A percentile compares a stretch with the other conserved stretches of the same genome.
phyloP scores from a whole-genome alignment of 78 protist species.

The Tieghemostelium lacteum region DNA sequence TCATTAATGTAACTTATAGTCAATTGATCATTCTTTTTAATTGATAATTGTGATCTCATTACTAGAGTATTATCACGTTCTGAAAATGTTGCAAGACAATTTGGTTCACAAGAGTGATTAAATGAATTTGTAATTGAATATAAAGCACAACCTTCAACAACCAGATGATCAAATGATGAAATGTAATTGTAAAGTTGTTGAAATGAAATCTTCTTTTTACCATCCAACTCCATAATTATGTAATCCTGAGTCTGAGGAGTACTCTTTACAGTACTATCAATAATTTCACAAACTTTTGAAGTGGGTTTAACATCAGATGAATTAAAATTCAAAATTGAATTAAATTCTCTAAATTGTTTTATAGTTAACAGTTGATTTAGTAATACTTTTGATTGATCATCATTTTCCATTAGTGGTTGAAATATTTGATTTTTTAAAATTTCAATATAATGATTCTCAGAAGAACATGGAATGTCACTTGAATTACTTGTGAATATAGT shows the following conservation, averaged over 20 bases:
- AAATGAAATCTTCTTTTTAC: neutral
- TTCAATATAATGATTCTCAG: neutral
- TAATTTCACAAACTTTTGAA: neutral
- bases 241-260: neutral
- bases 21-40: neutral
- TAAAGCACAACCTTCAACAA: conserved; percentile 29
- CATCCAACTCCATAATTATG: neutral
- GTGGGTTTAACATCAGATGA: conserved; percentile 46
- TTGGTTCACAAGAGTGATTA: conserved; percentile 67
- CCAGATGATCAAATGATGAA: neutral
- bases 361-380: conserved; percentile 2
- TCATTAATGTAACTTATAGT: conserved; percentile 48
- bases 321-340: conserved; percentile 57
- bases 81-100: neutral
- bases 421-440: conserved; percentile 22
- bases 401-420: neutral
- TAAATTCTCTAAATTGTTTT: conserved; percentile 15
- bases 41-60: neutral
- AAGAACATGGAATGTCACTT: neutral
- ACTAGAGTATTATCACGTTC: conserved; percentile 1
- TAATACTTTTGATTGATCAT: too few species aligned
- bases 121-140: conserved; percentile 28
- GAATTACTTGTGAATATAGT: neutral
- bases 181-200: neutral
- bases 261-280: neutral